phyloP scores from a whole-genome alignment of 2,329 filamentous ascomycete genomes.

The Pezicula radicicola region DNA sequence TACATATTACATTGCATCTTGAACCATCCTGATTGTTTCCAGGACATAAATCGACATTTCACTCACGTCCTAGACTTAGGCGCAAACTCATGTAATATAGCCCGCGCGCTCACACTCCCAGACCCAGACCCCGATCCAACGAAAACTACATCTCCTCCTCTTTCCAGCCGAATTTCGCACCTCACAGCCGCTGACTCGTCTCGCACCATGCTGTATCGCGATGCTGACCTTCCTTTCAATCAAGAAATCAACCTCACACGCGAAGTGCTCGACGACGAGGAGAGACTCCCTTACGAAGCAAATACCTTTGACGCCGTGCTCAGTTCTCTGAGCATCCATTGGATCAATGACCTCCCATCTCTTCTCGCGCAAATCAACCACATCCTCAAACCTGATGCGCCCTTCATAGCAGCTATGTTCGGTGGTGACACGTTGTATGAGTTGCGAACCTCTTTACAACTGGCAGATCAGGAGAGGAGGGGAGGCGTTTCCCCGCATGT shows the following conservation, averaged over 20 bases:
- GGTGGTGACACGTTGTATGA: slow-evolving; percentile 94
- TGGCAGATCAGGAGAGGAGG: slow-evolving; percentile 84
- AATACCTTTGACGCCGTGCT: slow-evolving; percentile 86
- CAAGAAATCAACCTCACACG: slow-evolving; percentile 68
- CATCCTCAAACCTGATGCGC: slow-evolving; percentile 82
- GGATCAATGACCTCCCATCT: slow-evolving; percentile 94
- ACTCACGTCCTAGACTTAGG: slow-evolving; percentile 85
- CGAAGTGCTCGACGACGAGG: slow-evolving; percentile 70
- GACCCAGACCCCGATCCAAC: slow-evolving; percentile 60
- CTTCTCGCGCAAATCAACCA: slow-evolving; percentile 81
- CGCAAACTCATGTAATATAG: slow-evolving; percentile 93
- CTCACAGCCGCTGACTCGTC: slow-evolving; percentile 84
- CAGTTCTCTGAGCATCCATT: slow-evolving; percentile 87
- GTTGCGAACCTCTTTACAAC: slow-evolving; percentile 85
- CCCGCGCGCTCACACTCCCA: slow-evolving; percentile 70
- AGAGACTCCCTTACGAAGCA: slow-evolving; percentile 71
- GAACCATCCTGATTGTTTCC: slow-evolving; percentile 10
- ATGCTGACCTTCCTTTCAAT: slow-evolving; percentile 73
- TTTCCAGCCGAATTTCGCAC: slow-evolving; percentile 68
- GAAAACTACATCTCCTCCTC: slow-evolving; percentile 56
- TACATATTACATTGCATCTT: slow-evolving; percentile 5
- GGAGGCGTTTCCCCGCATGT: slow-evolving; percentile 92
- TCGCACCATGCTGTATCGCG: slow-evolving; percentile 72
- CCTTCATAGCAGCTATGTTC: slow-evolving; percentile 95
- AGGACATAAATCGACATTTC: slow-evolving; percentile 92